phyloP scores from a whole-genome alignment of 2,329 filamentous ascomycete species.

The Byssothecium circinans region DNA sequence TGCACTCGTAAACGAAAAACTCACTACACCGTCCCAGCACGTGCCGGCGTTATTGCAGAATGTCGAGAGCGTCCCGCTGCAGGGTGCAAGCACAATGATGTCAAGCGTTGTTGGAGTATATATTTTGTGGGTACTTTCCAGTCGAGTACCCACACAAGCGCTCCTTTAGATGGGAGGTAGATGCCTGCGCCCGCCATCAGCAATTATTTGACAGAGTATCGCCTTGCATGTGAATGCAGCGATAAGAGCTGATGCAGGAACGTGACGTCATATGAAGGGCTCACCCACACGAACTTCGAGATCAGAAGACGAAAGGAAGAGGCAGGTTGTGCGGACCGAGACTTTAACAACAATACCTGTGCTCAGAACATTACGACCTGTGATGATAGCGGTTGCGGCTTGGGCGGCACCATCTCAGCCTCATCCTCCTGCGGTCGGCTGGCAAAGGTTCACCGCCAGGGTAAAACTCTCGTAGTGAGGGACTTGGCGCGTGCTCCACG shows the following conservation, averaged over 20 bases:
- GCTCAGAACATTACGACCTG: no score
- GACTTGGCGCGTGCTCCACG: slow-evolving; percentile 20
- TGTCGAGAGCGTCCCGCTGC: neutral
- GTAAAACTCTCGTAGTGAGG: neutral
- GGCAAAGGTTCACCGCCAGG: neutral
- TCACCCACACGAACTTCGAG: no score
- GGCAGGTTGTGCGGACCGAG: no score
- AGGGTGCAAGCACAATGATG: slow-evolving; percentile 23
- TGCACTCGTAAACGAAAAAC: no score
- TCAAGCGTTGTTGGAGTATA: slow-evolving; percentile 22
- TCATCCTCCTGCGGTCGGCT: neutral
- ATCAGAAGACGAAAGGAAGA: no score
- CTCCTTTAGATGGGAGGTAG: no score
- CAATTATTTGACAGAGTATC: no score
- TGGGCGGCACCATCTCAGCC: no score
- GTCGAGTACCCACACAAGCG: neutral
- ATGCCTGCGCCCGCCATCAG: neutral
- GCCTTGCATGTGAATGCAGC: slow-evolving; percentile 17
- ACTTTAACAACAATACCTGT: no score
- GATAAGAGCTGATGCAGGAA: slow-evolving; percentile 18
- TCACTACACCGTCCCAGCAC: neutral
- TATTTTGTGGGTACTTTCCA: slow-evolving; percentile 27
- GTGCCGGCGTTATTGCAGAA: neutral
- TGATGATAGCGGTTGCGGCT: no score
- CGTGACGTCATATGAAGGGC: neutral